Evolutionary conservation across 164 flowering plant species (phyloP).

Genomic region (Piper betle): DNA sequence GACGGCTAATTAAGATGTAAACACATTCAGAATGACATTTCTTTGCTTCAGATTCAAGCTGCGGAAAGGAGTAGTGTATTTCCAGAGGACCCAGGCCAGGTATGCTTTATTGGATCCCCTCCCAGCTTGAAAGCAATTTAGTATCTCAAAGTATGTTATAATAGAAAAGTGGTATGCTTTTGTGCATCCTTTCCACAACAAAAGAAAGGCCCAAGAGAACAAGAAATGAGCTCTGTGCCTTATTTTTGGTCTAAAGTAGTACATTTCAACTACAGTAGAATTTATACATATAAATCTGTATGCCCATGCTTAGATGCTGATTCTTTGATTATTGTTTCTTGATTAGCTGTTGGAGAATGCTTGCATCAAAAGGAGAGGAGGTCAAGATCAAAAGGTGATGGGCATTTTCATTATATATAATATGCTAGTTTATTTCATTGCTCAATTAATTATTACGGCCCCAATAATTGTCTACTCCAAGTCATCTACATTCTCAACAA

Average conservation of each 20-base stretch:
- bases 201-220: conserved; percentile 10
- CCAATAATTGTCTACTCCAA: too few species aligned
- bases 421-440: not conserved
- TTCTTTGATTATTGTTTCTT: conserved; percentile 6
- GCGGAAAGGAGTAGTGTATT: conserved; percentile 59
- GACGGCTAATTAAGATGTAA: too few species aligned
- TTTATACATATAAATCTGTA: too few species aligned
- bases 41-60: conserved; percentile 48
- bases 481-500: too few species aligned
- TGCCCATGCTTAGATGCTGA: conserved; percentile 2
- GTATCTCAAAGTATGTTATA: not conserved
- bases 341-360: conserved; percentile 51
- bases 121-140: conserved; percentile 20
- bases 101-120: conserved; percentile 60
- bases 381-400: conserved; percentile 32
- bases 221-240: conserved; percentile 25
- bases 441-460: too few species aligned
- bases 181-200: not conserved
- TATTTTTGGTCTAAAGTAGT: too few species aligned
- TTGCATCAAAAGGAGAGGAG: conserved; percentile 51
- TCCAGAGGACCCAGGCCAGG: conserved; percentile 95
- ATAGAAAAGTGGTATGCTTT: not conserved
- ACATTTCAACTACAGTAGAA: too few species aligned
- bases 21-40: not conserved
- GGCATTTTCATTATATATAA: not conserved